phyloP scores from a whole-genome alignment of 2,329 filamentous ascomycete genomes.

The Neofusicoccum parvum region DNA sequence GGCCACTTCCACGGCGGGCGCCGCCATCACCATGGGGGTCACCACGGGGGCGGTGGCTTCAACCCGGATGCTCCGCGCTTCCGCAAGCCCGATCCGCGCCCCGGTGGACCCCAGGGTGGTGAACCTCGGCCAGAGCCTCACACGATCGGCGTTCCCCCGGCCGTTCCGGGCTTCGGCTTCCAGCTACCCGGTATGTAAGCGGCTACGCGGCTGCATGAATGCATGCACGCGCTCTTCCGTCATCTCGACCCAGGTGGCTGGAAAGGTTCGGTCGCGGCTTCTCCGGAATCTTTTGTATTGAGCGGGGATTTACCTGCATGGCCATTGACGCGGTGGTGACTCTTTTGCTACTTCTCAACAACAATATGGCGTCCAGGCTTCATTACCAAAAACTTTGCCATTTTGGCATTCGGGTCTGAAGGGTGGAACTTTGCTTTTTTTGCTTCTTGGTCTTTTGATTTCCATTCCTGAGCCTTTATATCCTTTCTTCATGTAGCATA shows the following conservation, averaged over 20 bases:
- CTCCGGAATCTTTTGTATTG: not conserved
- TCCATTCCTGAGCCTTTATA: not conserved
- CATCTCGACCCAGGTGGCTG: not conserved
- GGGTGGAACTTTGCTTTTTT: not conserved
- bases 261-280: not conserved
- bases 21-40: not conserved
- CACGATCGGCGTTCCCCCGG: constrained; percentile 55
- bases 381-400: not conserved
- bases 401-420: not conserved
- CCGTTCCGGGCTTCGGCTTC: constrained; percentile 59
- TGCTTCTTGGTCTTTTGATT: not conserved
- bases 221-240: not conserved
- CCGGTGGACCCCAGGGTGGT: constrained; percentile 26
- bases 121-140: constrained; percentile 36
- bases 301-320: not conserved
- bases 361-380: not conserved
- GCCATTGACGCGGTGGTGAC: not conserved
- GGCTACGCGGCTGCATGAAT: not conserved
- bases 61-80: constrained; percentile 30
- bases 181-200: constrained; percentile 38
- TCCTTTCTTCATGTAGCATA: constrained; percentile 7
- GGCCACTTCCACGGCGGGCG: constrained; percentile 3
- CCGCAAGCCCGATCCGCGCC: constrained; percentile 32
- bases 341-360: not conserved
- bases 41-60: constrained; percentile 23